Conservation (phyloP, 805 yeast species). For the Candida ficus region DNA sequence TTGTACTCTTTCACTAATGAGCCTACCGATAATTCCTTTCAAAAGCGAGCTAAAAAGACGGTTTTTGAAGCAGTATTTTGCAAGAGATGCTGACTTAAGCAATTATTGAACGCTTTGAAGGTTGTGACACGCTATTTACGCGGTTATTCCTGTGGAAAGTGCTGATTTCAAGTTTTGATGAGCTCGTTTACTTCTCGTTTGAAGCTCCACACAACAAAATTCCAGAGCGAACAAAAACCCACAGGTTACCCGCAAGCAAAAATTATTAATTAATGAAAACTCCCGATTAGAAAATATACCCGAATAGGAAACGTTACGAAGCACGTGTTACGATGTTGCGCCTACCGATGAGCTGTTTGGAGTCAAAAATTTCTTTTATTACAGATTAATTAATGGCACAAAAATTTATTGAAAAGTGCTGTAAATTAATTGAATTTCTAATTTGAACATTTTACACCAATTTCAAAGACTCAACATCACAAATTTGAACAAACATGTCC, state of each 20-base stretch:
- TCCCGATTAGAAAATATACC: not conserved
- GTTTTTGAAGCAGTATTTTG: not conserved
- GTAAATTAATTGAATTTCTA: not conserved
- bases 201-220: not conserved
- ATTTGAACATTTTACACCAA: not conserved
- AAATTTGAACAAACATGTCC: conserved; percentile 20
- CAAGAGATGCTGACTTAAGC: no score
- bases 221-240: not conserved
- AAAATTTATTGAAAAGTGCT: not conserved
- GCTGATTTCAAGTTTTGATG: no score
- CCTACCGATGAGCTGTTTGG: no score
- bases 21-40: not conserved
- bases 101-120: no score
- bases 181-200: no score
- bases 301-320: not conserved
- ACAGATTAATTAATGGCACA: not conserved
- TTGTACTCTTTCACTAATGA: no score
- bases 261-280: no score
- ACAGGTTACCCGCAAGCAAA: not conserved
- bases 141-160: no score
- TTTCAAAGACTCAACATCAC: no score
- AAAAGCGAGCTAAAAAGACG: not conserved
- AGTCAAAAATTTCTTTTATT: not conserved
- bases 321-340: no score
- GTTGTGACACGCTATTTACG: no score